Evolutionary conservation across 1,139 yeast species (phyloP), one percentile per base, ranked within the genome.

Genomic region (Pichia sp.): DNA sequence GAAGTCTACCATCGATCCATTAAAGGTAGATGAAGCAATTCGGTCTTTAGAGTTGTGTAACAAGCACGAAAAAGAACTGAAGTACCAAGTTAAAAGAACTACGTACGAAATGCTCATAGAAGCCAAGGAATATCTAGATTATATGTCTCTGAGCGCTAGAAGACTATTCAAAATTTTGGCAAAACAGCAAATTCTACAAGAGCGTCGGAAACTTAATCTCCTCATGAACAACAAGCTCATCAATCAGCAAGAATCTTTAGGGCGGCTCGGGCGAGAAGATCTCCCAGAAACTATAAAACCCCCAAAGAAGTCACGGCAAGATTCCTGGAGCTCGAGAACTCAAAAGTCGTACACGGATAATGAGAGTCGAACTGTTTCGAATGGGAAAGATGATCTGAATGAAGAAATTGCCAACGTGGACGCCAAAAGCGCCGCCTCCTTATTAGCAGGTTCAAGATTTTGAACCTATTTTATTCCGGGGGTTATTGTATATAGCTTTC

Each of bases 11-110:
- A 77, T 86, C 37, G 91, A 83, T 52, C 96, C 97, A 0, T 60
- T 82, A 26, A 85, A 82, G 53, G 95, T 87, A 2, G 96, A 91
- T 51, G 97, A 88, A 46, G 94, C 96, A 0, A 72, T 88, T 29
- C 66, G 80, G 37, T 67, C 85, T 11, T 66, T 88, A 38, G 95
- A 88, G 52, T 75, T 73, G 32, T 94, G 96, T 2, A 74, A 83
- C n/a, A 75, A 74, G 44, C 68, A 74, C 11, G 96, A 88, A 53
- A 85, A 82, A 47, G 78, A 77, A 26, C 65, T 88, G 38, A 74
- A 79, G 15, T 63, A 74, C 44, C 93, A 85, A 51, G 80, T 88
- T 24, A 77, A 81, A 40, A 67, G 95, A 43, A 82, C 91, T 19
- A 83, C 95, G 6, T 82, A 80, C 30, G 94, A 87, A 56, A 82